A percentile compares a stretch with the other conserved stretches of the same genome.
phyloP scores from a whole-genome alignment of 2,329 filamentous ascomycete genomes.

The Hypoxylon sp. region DNA sequence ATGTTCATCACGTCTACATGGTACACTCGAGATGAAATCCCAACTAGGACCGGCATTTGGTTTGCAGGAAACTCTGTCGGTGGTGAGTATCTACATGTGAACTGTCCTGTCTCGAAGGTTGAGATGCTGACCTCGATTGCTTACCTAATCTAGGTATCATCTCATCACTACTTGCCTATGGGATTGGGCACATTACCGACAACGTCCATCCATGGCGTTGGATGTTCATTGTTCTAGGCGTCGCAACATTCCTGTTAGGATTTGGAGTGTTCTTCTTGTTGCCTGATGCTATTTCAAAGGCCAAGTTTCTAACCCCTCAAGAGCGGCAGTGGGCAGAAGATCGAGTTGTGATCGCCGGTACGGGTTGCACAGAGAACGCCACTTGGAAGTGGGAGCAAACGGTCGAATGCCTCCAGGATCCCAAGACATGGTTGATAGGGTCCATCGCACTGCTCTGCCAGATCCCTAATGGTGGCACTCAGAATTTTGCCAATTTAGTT shows the following conservation, averaged over 20 bases:
- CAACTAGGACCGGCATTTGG: slow-evolving; percentile 69
- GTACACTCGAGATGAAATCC: slow-evolving; percentile 71
- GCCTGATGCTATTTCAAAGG: slow-evolving; percentile 68
- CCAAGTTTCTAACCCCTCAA: slow-evolving; percentile 69
- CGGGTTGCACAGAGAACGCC: slow-evolving; percentile 65
- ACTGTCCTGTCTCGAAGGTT: neutral
- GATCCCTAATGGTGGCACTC: slow-evolving; percentile 74
- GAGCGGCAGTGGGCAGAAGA: slow-evolving; percentile 65
- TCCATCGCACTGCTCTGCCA: slow-evolving; percentile 67
- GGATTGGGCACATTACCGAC: slow-evolving; percentile 67
- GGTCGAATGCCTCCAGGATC: slow-evolving; percentile 68
- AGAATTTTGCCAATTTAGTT: slow-evolving; percentile 71
- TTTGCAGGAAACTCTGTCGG: slow-evolving; percentile 67
- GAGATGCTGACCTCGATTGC: slow-evolving; percentile 7
- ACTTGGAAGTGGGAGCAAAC: slow-evolving; percentile 67
- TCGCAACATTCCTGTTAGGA: slow-evolving; percentile 66
- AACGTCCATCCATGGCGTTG: slow-evolving; percentile 66
- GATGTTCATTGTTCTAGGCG: slow-evolving; percentile 71
- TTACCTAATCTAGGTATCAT: slow-evolving; percentile 53
- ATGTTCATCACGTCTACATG: slow-evolving; percentile 70
- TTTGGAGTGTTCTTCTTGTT: slow-evolving; percentile 64
- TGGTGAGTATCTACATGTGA: slow-evolving; percentile 43
- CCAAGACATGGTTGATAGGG: slow-evolving; percentile 73
- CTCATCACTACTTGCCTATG: slow-evolving; percentile 68
- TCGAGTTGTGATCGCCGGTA: slow-evolving; percentile 65